These are phyloP conservation scores for Stachybotrys chartarum DNA, from an alignment of 2,329 filamentous ascomycete genomes.

Conservation along the genomic window DNA sequence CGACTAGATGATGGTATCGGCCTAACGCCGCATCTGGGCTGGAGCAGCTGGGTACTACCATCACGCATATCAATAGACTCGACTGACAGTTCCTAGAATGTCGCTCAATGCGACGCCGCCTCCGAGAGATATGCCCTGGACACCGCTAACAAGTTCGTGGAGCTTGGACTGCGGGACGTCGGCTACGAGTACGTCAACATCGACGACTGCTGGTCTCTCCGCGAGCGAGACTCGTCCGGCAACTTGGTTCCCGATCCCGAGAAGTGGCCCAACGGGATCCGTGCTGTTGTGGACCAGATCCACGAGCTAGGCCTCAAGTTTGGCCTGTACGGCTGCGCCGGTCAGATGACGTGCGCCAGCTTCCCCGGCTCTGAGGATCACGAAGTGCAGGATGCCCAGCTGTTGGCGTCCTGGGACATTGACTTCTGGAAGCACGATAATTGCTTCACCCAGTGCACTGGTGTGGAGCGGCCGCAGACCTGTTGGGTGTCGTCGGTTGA, in stretches of 20 bases:
- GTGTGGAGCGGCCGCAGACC: neutral
- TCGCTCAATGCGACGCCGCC: neutral
- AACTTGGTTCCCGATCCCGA: slow-evolving; percentile 20
- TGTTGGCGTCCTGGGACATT: slow-evolving; percentile 7
- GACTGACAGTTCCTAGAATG: neutral
- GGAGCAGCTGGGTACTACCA: neutral
- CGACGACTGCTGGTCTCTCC: slow-evolving; percentile 26
- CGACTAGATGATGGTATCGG: neutral
- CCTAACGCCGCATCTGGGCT: neutral
- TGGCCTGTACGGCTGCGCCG: slow-evolving; percentile 33
- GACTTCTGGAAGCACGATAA: slow-evolving; percentile 11
- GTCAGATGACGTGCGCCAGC: slow-evolving; percentile 38
- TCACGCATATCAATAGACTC: neutral
- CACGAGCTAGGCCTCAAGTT: slow-evolving; percentile 28
- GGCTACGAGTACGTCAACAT: slow-evolving; percentile 21
- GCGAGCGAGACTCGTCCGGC: slow-evolving; percentile 13
- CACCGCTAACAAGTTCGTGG: slow-evolving; percentile 13
- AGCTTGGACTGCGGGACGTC: slow-evolving; percentile 17
- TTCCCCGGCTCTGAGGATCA: slow-evolving; percentile 5
- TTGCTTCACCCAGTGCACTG: slow-evolving; percentile 5
- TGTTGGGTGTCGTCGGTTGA: neutral
- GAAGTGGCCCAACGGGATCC: slow-evolving; percentile 30
- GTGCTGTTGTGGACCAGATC: slow-evolving; percentile 23
- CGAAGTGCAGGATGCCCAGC: slow-evolving; percentile 6
- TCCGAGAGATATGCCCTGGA: slow-evolving; percentile 9